Conservation (phyloP, 495 filamentous ascomycete genomes). For the Amniculicola lignicola region DNA sequence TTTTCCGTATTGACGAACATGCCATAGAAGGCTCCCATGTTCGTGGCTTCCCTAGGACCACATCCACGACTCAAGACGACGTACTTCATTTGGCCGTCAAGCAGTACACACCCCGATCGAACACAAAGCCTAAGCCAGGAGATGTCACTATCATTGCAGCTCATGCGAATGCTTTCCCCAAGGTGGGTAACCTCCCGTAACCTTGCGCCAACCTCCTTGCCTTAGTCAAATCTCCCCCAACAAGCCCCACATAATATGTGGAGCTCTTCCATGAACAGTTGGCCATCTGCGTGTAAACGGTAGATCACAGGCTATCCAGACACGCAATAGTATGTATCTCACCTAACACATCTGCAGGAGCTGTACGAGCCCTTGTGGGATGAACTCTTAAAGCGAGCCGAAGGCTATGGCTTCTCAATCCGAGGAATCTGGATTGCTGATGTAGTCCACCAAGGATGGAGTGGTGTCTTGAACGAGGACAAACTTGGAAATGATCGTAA, state of each 20-base stretch:
- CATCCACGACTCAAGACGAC: conserved; percentile 40
- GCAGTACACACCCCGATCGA: conserved; percentile 45
- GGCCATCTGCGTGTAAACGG: too few species aligned
- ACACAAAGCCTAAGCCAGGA: conserved; percentile 31
- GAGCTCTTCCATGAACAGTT: too few species aligned
- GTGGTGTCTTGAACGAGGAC: conserved; percentile 43
- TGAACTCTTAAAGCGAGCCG: conserved; percentile 39
- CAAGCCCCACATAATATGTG: too few species aligned
- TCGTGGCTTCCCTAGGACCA: conserved; percentile 40
- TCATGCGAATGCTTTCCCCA: conserved; percentile 49
- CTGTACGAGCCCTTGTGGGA: conserved; percentile 50
- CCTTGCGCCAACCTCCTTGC: too few species aligned
- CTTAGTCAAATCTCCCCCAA: too few species aligned
- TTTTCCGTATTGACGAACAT: conserved; percentile 41
- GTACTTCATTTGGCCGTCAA: conserved; percentile 46
- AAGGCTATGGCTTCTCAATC: conserved; percentile 38
- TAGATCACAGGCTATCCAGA: too few species aligned
- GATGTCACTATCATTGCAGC: conserved; percentile 48
- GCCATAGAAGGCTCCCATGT: conserved; percentile 41
- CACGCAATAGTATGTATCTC: too few species aligned
- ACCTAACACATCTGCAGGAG: too few species aligned
- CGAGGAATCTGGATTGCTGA: conserved; percentile 48
- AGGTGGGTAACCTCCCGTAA: conserved; percentile 33
- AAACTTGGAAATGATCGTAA: conserved; percentile 45
- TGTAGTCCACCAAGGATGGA: conserved; percentile 44